A percentile compares a stretch with the other conserved stretches of the same genome.
Evolutionary conservation across 2,329 filamentous ascomycete species (phyloP).

Genomic region (Beauveria sp.): DNA sequence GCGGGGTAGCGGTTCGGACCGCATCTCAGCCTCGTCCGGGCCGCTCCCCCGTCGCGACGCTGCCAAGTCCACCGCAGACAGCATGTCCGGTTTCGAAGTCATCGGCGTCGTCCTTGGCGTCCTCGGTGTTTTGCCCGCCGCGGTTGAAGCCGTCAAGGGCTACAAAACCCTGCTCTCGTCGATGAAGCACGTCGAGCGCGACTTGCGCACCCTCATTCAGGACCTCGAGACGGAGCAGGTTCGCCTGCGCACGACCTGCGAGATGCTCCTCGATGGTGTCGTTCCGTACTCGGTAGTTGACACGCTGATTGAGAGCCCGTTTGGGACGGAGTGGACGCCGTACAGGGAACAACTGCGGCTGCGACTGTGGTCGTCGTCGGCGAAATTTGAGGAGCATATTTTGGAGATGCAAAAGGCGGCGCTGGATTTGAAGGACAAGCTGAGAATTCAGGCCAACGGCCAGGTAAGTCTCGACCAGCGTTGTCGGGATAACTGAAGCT

Average conservation of each 20-base stretch:
- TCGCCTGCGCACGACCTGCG: slow-evolving; percentile 8
- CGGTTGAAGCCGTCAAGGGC: slow-evolving; percentile 4
- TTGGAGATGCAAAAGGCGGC: background rate
- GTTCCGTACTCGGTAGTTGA: slow-evolving; percentile 4
- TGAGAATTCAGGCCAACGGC: background rate
- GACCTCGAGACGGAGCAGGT: slow-evolving; percentile 11
- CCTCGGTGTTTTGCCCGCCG: slow-evolving; percentile 4
- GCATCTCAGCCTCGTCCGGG: background rate
- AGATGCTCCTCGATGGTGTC: slow-evolving; percentile 7
- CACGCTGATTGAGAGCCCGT: slow-evolving; percentile 6
- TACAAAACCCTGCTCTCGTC: slow-evolving; percentile 1
- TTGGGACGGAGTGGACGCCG: slow-evolving; percentile 5
- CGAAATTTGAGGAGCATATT: background rate
- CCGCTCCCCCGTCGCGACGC: no score
- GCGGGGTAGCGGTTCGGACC: background rate
- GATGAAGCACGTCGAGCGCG: background rate
- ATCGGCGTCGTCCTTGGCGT: background rate
- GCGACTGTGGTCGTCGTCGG: background rate
- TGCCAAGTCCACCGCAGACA: no score
- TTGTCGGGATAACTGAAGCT: background rate
- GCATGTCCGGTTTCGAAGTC: slow-evolving; percentile 10
- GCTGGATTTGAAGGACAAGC: background rate
- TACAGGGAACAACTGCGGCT: background rate
- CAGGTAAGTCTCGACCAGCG: background rate
- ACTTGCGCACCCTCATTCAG: background rate